Percentiles rank a stretch among this genome's conserved stretches.
These are phyloP conservation scores for Suillus sp. DNA, from an alignment of 768 basidiomycete genomes.

Conservation along the genomic window DNA sequence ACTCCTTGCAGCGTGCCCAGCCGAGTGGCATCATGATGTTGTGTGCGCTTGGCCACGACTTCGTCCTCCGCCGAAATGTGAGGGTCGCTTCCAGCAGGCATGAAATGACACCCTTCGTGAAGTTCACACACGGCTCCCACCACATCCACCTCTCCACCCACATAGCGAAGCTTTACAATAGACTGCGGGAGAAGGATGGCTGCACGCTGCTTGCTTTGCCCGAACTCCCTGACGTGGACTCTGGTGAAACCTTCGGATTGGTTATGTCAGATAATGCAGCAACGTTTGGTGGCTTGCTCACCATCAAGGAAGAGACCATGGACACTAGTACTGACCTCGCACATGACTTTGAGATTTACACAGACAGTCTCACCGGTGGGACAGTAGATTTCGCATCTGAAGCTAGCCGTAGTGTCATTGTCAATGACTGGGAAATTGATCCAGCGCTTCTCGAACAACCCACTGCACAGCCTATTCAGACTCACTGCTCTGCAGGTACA, in stretches of 20 bases:
- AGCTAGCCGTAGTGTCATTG: background rate
- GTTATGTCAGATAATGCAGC: background rate
- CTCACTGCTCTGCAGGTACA: too few species aligned
- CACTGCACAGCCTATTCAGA: too few species aligned
- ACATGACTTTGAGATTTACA: background rate
- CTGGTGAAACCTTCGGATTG: conserved; percentile 20
- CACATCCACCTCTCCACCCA: conserved; percentile 25
- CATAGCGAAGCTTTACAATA: conserved; percentile 22
- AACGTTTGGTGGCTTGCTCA: conserved; percentile 9
- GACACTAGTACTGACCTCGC: background rate
- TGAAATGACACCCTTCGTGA: conserved; percentile 13
- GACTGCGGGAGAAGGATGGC: background rate
- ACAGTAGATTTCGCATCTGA: background rate
- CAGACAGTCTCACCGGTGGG: background rate
- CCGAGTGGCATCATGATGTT: conserved; percentile 28
- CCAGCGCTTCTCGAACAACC: too few species aligned
- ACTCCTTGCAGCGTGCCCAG: conserved; percentile 19
- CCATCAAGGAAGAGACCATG: conserved; percentile 10
- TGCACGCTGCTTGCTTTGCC: background rate
- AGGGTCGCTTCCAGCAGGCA: conserved; percentile 8
- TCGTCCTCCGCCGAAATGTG: conserved; percentile 26
- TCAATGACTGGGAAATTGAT: conserved; percentile 9
- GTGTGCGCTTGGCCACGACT: conserved; percentile 21
- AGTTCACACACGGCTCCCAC: conserved; percentile 26
- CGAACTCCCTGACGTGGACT: conserved; percentile 6